Evolutionary conservation across 2,329 filamentous ascomycete genomes (phyloP).

Genomic region (Ampelomyces quisqualis): DNA sequence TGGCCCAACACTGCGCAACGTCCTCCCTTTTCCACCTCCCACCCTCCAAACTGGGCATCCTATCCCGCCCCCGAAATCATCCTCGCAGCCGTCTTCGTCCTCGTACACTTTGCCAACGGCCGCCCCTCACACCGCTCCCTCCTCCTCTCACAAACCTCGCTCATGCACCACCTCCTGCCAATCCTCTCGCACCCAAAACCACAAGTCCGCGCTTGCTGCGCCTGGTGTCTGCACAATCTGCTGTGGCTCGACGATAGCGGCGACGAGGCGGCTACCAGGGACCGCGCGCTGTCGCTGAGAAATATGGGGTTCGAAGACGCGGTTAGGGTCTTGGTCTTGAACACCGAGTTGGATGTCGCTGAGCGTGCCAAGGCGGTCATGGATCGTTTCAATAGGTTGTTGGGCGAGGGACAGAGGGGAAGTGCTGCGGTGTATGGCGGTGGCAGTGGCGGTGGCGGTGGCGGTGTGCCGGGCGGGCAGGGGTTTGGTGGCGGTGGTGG

Average conservation of each 20-base stretch:
- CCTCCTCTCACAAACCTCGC: conserved; percentile 66
- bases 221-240: conserved; percentile 83
- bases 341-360: conserved; percentile 75
- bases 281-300: conserved; percentile 68
- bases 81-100: conserved; percentile 73
- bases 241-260: conserved; percentile 75
- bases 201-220: conserved; percentile 74
- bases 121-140: conserved; percentile 71
- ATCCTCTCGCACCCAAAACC: conserved; percentile 73
- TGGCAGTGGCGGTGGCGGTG: not conserved
- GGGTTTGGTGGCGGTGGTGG: conserved; percentile 12
- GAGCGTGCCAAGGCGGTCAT: conserved; percentile 80
- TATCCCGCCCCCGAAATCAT: conserved; percentile 63
- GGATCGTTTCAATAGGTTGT: conserved; percentile 54
- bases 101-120: conserved; percentile 86
- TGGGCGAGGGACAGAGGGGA: conserved; percentile 12
- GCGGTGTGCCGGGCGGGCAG: conserved; percentile 8
- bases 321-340: conserved; percentile 62
- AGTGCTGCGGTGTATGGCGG: conserved; percentile 1
- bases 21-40: conserved; percentile 53
- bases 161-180: conserved; percentile 70
- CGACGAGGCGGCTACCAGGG: conserved; percentile 65
- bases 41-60: conserved; percentile 44
- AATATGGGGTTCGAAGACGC: conserved; percentile 69
- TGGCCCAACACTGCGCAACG: conserved; percentile 62